Conservation (phyloP, 306 rosid genomes). For the Vicia faba region DNA sequence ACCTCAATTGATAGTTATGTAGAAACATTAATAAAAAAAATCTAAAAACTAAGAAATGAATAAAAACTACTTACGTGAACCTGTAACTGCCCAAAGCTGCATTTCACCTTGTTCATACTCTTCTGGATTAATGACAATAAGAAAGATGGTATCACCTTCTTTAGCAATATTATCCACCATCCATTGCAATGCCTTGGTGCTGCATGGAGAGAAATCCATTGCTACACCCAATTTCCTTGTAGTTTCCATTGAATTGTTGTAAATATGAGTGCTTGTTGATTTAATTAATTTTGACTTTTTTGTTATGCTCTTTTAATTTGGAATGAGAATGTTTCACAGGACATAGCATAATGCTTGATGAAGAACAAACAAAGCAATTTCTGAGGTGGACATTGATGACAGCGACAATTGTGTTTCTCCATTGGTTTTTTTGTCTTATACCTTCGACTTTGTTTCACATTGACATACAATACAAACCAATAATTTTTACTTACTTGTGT, state of each 20-base stretch:
- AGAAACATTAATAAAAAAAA: too few species aligned
- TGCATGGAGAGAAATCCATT: conserved; percentile 83
- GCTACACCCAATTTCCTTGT: conserved; percentile 79
- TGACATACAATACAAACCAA: too few species aligned
- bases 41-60: too few species aligned
- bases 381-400: conserved; percentile 11
- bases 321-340: background rate
- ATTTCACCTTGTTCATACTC: conserved; percentile 71
- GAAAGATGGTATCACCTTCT: conserved; percentile 73
- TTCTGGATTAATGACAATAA: conserved; percentile 52
- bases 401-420: conserved; percentile 15
- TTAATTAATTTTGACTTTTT: background rate
- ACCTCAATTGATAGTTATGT: too few species aligned
- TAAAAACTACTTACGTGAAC: conserved; percentile 62
- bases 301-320: background rate
- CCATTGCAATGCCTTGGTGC: conserved; percentile 74
- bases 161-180: conserved; percentile 66
- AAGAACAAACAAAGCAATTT: conserved; percentile 20
- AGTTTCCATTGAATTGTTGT: conserved; percentile 26
- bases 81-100: conserved; percentile 81
- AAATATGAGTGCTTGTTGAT: background rate
- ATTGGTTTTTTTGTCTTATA: background rate
- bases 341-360: background rate
- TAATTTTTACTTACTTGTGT: too few species aligned
- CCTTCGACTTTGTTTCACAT: background rate